These are phyloP conservation scores for Cyberlindnera bimundalis DNA, from an alignment of 805 yeast genomes.

Conservation along the genomic window DNA sequence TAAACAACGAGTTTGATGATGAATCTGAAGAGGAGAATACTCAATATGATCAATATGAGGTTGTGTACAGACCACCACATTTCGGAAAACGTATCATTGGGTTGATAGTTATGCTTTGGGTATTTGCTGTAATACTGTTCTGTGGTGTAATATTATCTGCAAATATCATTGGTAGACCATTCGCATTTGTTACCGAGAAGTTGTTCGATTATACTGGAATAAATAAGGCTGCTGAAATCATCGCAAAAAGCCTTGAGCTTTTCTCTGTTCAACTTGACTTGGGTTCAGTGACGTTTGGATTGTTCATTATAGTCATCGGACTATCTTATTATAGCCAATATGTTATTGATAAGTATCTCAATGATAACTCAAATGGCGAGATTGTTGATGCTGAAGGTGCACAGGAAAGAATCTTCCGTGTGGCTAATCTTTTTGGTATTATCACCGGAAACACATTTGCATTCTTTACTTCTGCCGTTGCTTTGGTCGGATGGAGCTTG, in stretches of 20 bases:
- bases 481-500: background rate
- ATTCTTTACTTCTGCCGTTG: background rate
- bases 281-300: constrained; percentile 21
- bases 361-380: background rate
- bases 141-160: constrained; percentile 22
- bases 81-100: constrained; percentile 56
- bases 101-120: constrained; percentile 40
- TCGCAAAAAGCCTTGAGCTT: background rate
- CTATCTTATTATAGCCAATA: too few relatives aligned
- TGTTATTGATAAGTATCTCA: too few relatives aligned
- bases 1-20: constrained; percentile 29
- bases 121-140: constrained; percentile 38
- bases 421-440: too few relatives aligned
- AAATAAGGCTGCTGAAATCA: background rate
- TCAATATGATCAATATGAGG: constrained; percentile 48
- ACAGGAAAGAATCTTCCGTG: background rate
- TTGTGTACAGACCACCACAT: constrained; percentile 85
- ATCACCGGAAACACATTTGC: background rate
- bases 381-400: background rate
- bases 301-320: too few relatives aligned
- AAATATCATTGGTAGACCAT: constrained; percentile 29
- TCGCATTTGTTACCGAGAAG: constrained; percentile 1
- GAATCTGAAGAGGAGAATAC: constrained; percentile 40
- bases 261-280: constrained; percentile 3
- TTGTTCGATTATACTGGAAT: background rate